Conservation (phyloP, 2,329 filamentous ascomycete species). For the Neonectria hederae region DNA sequence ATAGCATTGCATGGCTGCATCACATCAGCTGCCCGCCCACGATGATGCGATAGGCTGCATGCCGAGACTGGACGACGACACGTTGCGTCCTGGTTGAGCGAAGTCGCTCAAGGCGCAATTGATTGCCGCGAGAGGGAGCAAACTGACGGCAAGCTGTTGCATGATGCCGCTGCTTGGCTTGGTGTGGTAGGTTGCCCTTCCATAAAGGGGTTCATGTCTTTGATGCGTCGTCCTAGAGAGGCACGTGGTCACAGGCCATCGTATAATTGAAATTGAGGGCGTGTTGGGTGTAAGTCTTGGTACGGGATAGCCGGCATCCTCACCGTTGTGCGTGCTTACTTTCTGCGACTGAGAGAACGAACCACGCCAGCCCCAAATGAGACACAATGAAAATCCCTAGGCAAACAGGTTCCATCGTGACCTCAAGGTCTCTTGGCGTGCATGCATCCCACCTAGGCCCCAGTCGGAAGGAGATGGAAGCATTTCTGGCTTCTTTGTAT, state of each 20-base stretch:
- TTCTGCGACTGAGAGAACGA: slow-evolving; percentile 26
- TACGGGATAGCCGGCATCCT: slow-evolving; percentile 43
- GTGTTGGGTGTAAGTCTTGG: slow-evolving; percentile 41
- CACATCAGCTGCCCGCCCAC: slow-evolving; percentile 40
- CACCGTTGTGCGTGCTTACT: slow-evolving; percentile 27
- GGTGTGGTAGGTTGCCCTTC: slow-evolving; percentile 31
- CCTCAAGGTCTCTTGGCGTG: slow-evolving; percentile 17
- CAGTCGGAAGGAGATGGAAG: slow-evolving; percentile 14
- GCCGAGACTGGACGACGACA: slow-evolving; percentile 37
- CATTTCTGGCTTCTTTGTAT: neutral
- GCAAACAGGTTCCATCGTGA: slow-evolving; percentile 11
- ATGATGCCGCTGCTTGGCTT: slow-evolving; percentile 30
- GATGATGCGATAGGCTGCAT: slow-evolving; percentile 43
- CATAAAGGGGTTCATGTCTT: slow-evolving; percentile 36
- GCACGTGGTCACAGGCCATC: slow-evolving; percentile 39
- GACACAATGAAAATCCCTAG: slow-evolving; percentile 28
- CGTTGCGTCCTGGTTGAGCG: slow-evolving; percentile 34
- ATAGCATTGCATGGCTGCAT: slow-evolving; percentile 42
- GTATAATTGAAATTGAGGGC: slow-evolving; percentile 42
- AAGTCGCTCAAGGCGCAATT: slow-evolving; percentile 30
- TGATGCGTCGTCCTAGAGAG: slow-evolving; percentile 28
- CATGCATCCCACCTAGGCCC: slow-evolving; percentile 12
- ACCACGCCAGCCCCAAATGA: slow-evolving; percentile 34
- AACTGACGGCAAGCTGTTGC: slow-evolving; percentile 26
- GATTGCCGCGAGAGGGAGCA: slow-evolving; percentile 23